These are phyloP conservation scores for Cryptosporidium sp. DNA, from an alignment of 169 alveolate genomes.

Conservation along the genomic window DNA sequence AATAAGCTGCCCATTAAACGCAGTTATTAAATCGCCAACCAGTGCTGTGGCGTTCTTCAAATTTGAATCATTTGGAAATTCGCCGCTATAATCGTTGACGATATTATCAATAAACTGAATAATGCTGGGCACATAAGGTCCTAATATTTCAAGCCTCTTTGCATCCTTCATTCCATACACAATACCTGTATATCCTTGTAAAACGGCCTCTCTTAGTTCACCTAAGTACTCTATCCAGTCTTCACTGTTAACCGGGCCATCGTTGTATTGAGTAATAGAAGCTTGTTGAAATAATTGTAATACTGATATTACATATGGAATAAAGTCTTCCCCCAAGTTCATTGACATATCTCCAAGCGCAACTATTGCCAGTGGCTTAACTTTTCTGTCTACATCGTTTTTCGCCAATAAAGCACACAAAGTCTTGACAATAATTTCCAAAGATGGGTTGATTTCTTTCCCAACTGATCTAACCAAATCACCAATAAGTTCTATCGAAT, in stretches of 20 bases:
- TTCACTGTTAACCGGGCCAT: constrained; percentile 90
- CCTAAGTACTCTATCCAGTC: constrained; percentile 91
- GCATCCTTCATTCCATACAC: constrained; percentile 90
- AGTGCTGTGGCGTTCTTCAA: constrained; percentile 61
- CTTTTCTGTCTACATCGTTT: constrained; percentile 84
- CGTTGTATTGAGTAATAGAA: constrained; percentile 85
- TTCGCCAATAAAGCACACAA: constrained; percentile 63
- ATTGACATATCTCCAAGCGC: constrained; percentile 92
- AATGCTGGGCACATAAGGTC: constrained; percentile 85
- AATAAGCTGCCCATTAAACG: constrained; percentile 71
- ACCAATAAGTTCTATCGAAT: constrained; percentile 47
- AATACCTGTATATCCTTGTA: constrained; percentile 89
- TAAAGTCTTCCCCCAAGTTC: constrained; percentile 86
- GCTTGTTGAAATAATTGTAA: constrained; percentile 88
- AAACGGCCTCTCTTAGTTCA: constrained; percentile 89
- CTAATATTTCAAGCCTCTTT: constrained; percentile 81
- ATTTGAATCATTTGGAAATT: constrained; percentile 67
- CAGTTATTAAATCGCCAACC: constrained; percentile 65
- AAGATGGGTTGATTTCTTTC: constrained; percentile 25
- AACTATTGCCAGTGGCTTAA: constrained; percentile 87
- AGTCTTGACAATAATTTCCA: constrained; percentile 48
- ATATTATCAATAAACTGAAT: constrained; percentile 83
- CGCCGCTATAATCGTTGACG: constrained; percentile 62
- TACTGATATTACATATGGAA: constrained; percentile 83
- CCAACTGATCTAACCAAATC: constrained; percentile 73